A percentile compares a stretch with the other conserved stretches of the same genome.
Conservation (phyloP, 768 basidiomycete species). For the Rhizopogon salebrosus region DNA sequence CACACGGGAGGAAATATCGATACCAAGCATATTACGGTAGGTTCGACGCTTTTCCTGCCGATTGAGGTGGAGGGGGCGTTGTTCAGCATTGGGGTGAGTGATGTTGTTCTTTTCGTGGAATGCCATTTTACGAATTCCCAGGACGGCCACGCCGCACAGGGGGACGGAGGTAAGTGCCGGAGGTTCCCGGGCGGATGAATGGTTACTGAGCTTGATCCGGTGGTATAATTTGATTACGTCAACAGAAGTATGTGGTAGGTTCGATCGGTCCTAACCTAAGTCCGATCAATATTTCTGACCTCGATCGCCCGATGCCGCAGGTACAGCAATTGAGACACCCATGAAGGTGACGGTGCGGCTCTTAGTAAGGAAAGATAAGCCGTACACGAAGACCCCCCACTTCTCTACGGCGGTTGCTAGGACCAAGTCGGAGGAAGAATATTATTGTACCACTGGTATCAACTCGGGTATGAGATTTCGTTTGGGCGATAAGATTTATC, state of each 20-base stretch:
- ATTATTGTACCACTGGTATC: constrained; percentile 56
- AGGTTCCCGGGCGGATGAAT: background rate
- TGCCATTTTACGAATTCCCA: constrained; percentile 12
- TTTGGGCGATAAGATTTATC: background rate
- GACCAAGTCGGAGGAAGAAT: constrained; percentile 28
- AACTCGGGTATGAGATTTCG: constrained; percentile 31
- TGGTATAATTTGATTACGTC: background rate
- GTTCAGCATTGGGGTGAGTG: constrained; percentile 54
- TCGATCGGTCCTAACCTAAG: background rate
- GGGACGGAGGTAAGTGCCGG: constrained; percentile 49
- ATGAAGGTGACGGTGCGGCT: constrained; percentile 51
- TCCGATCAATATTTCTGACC: background rate
- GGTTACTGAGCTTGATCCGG: background rate
- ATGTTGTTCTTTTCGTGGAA: background rate
- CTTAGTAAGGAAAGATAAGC: constrained; percentile 50
- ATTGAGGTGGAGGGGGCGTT: constrained; percentile 56
- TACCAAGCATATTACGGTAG: constrained; percentile 49
- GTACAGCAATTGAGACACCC: constrained; percentile 61
- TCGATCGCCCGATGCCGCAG: constrained; percentile 20
- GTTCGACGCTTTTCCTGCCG: constrained; percentile 53
- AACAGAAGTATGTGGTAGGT: constrained; percentile 56
- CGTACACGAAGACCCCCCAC: constrained; percentile 56
- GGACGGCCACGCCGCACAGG: constrained; percentile 67
- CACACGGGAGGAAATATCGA: constrained; percentile 59
- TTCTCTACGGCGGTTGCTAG: constrained; percentile 32